Conservation (phyloP, 345 rosid genomes). For the Hypericum androsaemum region DNA sequence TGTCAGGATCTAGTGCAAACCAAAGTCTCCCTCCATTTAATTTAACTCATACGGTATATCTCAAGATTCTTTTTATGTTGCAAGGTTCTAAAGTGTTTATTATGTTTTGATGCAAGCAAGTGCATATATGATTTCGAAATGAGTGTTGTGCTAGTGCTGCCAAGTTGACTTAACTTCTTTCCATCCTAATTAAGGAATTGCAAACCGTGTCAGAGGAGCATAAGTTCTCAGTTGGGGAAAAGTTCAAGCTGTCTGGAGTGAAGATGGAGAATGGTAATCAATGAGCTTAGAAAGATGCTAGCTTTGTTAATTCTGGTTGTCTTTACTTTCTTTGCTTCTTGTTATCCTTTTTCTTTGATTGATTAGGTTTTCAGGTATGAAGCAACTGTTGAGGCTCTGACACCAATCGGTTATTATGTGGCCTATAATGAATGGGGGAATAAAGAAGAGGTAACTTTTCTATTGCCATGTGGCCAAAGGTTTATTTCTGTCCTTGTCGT, state of each 20-base stretch:
- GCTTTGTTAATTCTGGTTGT: slow-evolving; percentile 9
- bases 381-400: slow-evolving; percentile 64
- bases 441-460: slow-evolving; percentile 72
- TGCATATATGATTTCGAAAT: background rate
- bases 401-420: slow-evolving; percentile 70
- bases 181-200: slow-evolving; percentile 27
- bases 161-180: slow-evolving; percentile 1
- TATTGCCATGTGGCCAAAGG: background rate
- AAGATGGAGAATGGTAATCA: slow-evolving; percentile 91
- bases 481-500: background rate
- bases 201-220: slow-evolving; percentile 31
- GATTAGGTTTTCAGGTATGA: slow-evolving; percentile 83
- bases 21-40: slow-evolving; percentile 28
- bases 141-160: too few relatives aligned
- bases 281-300: background rate
- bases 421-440: slow-evolving; percentile 76
- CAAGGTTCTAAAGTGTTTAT: background rate
- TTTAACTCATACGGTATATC: slow-evolving; percentile 22
- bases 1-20: slow-evolving; percentile 26
- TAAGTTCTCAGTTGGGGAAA: slow-evolving; percentile 72
- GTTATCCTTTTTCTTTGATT: slow-evolving; percentile 44
- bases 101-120: background rate
- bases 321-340: slow-evolving; percentile 31
- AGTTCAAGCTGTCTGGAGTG: slow-evolving; percentile 96
- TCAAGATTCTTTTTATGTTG: background rate